Percentiles rank a stretch among this genome's conserved stretches.
phyloP scores from a whole-genome alignment of 306 rosid species.

The Casuarina glauca region DNA sequence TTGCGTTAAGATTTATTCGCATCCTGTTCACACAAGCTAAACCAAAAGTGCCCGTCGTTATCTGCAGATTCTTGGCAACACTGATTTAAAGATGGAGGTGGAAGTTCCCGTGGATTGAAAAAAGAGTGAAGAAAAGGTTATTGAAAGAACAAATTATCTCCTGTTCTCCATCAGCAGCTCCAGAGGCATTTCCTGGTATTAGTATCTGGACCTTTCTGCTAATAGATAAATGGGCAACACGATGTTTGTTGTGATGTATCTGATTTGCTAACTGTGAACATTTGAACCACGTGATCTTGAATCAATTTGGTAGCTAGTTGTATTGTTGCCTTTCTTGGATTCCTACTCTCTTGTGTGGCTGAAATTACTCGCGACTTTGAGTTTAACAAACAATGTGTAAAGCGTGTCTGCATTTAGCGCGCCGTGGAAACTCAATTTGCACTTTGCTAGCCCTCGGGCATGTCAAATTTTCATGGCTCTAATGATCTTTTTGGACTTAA shows the following conservation, averaged over 20 bases:
- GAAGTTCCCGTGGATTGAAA: slow-evolving; percentile 69
- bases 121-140: background rate
- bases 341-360: too few relatives aligned
- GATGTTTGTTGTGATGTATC: background rate
- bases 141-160: background rate
- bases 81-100: slow-evolving; percentile 70
- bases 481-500: too few relatives aligned
- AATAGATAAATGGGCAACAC: slow-evolving; percentile 11
- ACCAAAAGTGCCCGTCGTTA: slow-evolving; percentile 6
- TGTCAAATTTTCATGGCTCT: too few relatives aligned
- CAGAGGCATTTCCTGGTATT: slow-evolving; percentile 19
- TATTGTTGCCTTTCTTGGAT: too few relatives aligned
- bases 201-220: slow-evolving; percentile 19
- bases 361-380: too few relatives aligned
- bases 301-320: too few relatives aligned
- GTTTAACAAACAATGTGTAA: background rate
- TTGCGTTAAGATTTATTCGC: background rate
- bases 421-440: too few relatives aligned
- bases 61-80: slow-evolving; percentile 60
- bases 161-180: slow-evolving; percentile 18
- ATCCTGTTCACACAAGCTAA: background rate
- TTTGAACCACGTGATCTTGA: slow-evolving; percentile 9
- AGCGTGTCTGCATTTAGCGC: too few relatives aligned
- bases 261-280: slow-evolving; percentile 14
- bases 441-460: too few relatives aligned